Conservation (phyloP, 208 protist genomes). For the Crithidia fasciculata region DNA sequence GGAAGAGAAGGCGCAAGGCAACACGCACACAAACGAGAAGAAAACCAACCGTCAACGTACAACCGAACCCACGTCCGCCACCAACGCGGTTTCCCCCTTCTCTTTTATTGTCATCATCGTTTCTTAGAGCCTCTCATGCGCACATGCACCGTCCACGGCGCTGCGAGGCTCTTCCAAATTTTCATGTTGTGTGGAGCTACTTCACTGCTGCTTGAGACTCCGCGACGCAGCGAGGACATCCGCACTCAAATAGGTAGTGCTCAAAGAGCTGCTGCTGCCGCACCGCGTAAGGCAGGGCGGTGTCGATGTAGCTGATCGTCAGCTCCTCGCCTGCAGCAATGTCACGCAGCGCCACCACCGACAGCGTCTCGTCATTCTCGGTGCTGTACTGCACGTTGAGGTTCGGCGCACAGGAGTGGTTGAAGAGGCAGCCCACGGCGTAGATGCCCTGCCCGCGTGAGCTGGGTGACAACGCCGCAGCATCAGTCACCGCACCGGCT, state of each 20-base stretch:
- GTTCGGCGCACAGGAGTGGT: constrained; percentile 84
- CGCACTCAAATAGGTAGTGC: constrained; percentile 82
- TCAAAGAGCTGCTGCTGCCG: constrained; percentile 71
- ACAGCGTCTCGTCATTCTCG: constrained; percentile 65
- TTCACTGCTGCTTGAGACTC: neutral
- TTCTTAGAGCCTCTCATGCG: too few relatives aligned
- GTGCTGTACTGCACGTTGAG: constrained; percentile 58
- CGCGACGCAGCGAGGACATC: constrained; percentile 31
- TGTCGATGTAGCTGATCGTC: constrained; percentile 80
- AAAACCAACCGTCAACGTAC: too few relatives aligned
- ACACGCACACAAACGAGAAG: too few relatives aligned
- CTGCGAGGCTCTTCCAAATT: too few relatives aligned
- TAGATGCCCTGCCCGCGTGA: constrained; percentile 74
- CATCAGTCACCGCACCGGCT: constrained; percentile 10
- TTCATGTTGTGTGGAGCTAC: too few relatives aligned
- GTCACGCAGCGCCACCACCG: constrained; percentile 64
- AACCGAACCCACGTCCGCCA: too few relatives aligned
- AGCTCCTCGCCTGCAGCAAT: constrained; percentile 67
- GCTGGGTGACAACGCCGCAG: constrained; percentile 31
- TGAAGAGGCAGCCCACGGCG: constrained; percentile 74
- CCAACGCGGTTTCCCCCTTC: too few relatives aligned
- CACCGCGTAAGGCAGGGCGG: constrained; percentile 36
- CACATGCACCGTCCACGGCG: too few relatives aligned
- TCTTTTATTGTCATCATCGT: too few relatives aligned
- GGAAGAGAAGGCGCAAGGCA: too few relatives aligned